Evolutionary conservation across 1,139 yeast genomes (phyloP).

Genomic region (Zhuliangozyma blackwelliae): DNA sequence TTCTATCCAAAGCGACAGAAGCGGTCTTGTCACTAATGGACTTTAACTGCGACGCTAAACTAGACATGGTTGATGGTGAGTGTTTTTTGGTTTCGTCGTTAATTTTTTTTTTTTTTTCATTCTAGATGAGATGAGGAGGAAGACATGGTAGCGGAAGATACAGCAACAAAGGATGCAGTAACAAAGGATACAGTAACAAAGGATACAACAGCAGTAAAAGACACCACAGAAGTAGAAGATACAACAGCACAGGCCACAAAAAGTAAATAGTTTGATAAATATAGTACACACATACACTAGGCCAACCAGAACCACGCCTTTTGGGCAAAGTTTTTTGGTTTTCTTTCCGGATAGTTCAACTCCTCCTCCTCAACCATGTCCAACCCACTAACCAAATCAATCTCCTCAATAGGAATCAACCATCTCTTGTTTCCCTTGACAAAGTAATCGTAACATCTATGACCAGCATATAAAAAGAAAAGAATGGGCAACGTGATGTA

Average conservation of each 20-base stretch:
- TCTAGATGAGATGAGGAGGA: slow-evolving; percentile 7
- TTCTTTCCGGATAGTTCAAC: slow-evolving; percentile 17
- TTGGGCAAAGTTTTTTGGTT: slow-evolving; percentile 31
- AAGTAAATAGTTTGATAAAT: too few species aligned
- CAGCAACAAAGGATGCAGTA: too few species aligned
- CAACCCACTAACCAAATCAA: slow-evolving; percentile 44
- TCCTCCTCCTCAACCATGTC: slow-evolving; percentile 41
- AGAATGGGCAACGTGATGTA: slow-evolving; percentile 59
- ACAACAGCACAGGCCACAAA: too few species aligned
- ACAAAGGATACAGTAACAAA: neutral
- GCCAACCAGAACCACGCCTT: slow-evolving; percentile 40
- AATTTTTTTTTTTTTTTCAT: slow-evolving; percentile 2
- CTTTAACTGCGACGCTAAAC: slow-evolving; percentile 77
- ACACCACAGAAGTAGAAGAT: too few species aligned
- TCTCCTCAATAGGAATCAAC: slow-evolving; percentile 37
- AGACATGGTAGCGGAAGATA: too few species aligned
- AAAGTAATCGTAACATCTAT: slow-evolving; percentile 27
- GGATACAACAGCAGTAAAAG: too few species aligned
- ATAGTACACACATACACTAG: slow-evolving; percentile 4
- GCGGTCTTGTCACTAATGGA: slow-evolving; percentile 63
- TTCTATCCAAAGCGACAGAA: slow-evolving; percentile 81
- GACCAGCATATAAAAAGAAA: slow-evolving; percentile 42
- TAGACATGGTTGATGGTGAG: slow-evolving; percentile 33
- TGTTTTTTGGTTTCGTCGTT: neutral
- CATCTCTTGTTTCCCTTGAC: slow-evolving; percentile 25